phyloP scores from a whole-genome alignment of 1,284 basidiomycete genomes.

The Ceratobasidium sp. region DNA sequence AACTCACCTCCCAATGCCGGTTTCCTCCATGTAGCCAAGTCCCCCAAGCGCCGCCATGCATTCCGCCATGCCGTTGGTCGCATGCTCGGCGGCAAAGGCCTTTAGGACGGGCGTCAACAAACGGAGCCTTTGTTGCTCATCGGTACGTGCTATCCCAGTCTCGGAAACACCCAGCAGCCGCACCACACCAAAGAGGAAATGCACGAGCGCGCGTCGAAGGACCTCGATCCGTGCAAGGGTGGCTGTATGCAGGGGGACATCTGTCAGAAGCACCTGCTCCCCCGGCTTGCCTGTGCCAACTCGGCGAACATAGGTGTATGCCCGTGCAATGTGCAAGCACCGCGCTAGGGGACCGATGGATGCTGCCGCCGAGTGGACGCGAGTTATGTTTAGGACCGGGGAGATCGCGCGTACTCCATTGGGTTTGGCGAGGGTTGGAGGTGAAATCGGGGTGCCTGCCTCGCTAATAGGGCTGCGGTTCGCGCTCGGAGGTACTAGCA shows the following conservation, averaged over 20 bases:
- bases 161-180: conserved; percentile 68
- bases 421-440: not conserved
- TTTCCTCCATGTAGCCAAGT: conserved; percentile 85
- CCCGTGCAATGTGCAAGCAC: conserved; percentile 66
- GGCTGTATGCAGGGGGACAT: conserved; percentile 66
- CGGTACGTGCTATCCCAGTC: conserved; percentile 56
- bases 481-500: conserved; percentile 50
- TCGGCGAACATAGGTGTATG: conserved; percentile 64
- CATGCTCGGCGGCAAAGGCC: conserved; percentile 72
- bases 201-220: conserved; percentile 68
- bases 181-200: conserved; percentile 65
- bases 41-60: conserved; percentile 79
- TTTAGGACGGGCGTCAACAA: conserved; percentile 75
- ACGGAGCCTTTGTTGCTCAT: conserved; percentile 62
- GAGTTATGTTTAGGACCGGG: conserved; percentile 77
- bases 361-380: conserved; percentile 68
- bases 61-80: conserved; percentile 68
- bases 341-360: conserved; percentile 67
- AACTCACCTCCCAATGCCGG: conserved; percentile 63
- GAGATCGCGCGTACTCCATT: conserved; percentile 51
- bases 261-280: conserved; percentile 56
- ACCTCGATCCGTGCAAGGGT: conserved; percentile 65
- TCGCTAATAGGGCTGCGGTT: not conserved
- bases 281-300: conserved; percentile 53
- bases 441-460: too few relatives aligned